phyloP scores from a whole-genome alignment of 805 yeast genomes.

The Candida ortonii region DNA sequence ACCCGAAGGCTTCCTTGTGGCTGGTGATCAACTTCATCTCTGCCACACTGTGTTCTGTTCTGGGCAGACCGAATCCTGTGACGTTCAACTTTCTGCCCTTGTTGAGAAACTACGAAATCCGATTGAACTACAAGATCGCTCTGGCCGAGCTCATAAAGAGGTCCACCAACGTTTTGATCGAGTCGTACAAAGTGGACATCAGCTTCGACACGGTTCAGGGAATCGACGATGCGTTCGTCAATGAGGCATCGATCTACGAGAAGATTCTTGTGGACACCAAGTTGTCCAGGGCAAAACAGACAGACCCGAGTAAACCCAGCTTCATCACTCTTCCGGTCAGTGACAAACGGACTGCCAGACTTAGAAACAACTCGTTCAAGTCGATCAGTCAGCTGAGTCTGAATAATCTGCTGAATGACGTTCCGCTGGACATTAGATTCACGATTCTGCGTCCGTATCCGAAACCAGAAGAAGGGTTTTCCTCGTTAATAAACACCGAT shows the following conservation, averaged over 20 bases:
- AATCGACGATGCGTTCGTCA: slow-evolving; percentile 40
- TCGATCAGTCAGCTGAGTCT: slow-evolving; percentile 21
- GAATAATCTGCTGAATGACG: slow-evolving; percentile 23
- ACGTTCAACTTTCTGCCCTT: slow-evolving; percentile 38
- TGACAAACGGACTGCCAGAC: slow-evolving; percentile 23
- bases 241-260: slow-evolving; percentile 39
- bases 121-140: slow-evolving; percentile 43
- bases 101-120: slow-evolving; percentile 31
- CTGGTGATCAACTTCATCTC: slow-evolving; percentile 46
- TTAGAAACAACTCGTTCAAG: slow-evolving; percentile 16
- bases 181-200: slow-evolving; percentile 47
- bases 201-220: slow-evolving; percentile 38
- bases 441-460: slow-evolving; percentile 30
- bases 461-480: slow-evolving; percentile 20
- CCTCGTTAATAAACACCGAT: slow-evolving; percentile 30
- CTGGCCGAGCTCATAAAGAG: slow-evolving; percentile 47
- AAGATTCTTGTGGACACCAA: slow-evolving; percentile 32
- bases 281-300: slow-evolving; percentile 19
- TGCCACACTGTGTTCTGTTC: slow-evolving; percentile 48
- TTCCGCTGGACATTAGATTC: slow-evolving; percentile 31
- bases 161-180: slow-evolving; percentile 49
- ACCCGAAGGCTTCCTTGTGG: slow-evolving; percentile 47
- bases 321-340: slow-evolving; percentile 29
- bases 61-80: slow-evolving; percentile 56
- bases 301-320: slow-evolving; percentile 24